Percentiles rank a stretch among this genome's conserved stretches.
Conservation (phyloP, 257 asterid genomes). For the Apocynum venetum region DNA sequence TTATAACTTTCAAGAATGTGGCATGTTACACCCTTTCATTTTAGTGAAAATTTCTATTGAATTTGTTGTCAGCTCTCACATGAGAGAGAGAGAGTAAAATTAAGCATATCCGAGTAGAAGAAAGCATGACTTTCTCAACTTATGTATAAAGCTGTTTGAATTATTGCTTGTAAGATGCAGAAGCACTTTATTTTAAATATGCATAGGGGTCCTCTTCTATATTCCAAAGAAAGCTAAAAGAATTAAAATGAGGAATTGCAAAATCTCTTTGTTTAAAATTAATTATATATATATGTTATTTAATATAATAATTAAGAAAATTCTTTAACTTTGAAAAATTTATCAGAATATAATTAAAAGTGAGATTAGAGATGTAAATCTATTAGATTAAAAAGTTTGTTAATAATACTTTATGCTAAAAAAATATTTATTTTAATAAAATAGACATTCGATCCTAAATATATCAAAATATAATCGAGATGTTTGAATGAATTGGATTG, state of each 20-base stretch:
- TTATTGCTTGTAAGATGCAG: constrained; percentile 29
- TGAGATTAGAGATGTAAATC: too few species aligned
- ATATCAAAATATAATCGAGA: too few species aligned
- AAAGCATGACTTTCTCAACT: constrained; percentile 6
- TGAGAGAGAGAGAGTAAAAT: constrained; percentile 11
- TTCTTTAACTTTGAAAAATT: too few species aligned
- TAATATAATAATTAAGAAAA: too few species aligned
- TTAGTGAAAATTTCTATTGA: constrained; percentile 14
- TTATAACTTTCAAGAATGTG: constrained; percentile 38
- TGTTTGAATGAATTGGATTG: too few species aligned
- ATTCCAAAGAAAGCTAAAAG: background rate
- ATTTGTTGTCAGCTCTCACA: constrained; percentile 30
- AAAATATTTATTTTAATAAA: too few species aligned
- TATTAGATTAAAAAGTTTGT: too few species aligned
- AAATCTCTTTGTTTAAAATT: too few species aligned
- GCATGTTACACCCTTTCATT: constrained; percentile 42
- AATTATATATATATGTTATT: too few species aligned
- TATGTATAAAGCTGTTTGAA: constrained; percentile 24
- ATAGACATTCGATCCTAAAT: too few species aligned
- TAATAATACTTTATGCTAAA: too few species aligned
- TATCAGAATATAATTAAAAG: too few species aligned
- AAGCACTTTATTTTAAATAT: background rate
- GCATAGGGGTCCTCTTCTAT: background rate
- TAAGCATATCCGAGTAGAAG: background rate
- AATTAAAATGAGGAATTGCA: background rate